Base-by-base conservation (phyloP, 345 rosid species). In the Eucalyptus camaldulensis region DNA sequence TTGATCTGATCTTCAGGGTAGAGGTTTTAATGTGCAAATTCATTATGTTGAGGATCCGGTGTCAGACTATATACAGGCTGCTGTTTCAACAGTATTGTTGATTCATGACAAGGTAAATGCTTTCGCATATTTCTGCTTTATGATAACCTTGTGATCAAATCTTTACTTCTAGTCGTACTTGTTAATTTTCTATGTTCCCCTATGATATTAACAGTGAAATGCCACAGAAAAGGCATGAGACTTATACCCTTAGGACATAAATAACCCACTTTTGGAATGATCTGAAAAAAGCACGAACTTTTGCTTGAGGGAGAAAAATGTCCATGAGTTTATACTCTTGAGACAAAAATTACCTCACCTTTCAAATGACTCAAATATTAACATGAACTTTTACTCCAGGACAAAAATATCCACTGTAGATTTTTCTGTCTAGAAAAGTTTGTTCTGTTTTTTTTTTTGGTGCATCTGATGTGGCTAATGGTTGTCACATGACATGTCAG, bases 21-120 rank as follows among this genome's bases (percentile, higher is more conserved):
- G 99, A 95, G 98, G 99, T 89, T 97, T 94, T 92, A 94, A 92
- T 87, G 99, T 98, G 76, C 95, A 94, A 92, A 91, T 96, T 89
- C 96, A 95, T 93, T 98, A 93, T 93, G 92, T 93, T 44, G 97
- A 93, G 94, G 99, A 98, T 91, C 96, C 99, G 87, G 98, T 97
- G 86, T 92, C 98, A 69, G 99, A 97, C 90, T 98, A 98, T 92
- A 91, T 96, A 88, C 94, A 67, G 93, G 94, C 97, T 88, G 93
- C 92, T 91, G 97, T 97, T 89, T 96, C 98, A 92, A 95, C 99
- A 25, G 95, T 95, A 45, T 56, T 93, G 90, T 92, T 92, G 91
- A 96, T 98, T 90, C 92, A 98, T 90, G 97, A 96, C 86, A 92
- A 95, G 98, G 99, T 97, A 92, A 67, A 87, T 88, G 90, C 85